phyloP scores from a whole-genome alignment of 2,329 filamentous ascomycete species.

The Pestalotiopsis sp. region DNA sequence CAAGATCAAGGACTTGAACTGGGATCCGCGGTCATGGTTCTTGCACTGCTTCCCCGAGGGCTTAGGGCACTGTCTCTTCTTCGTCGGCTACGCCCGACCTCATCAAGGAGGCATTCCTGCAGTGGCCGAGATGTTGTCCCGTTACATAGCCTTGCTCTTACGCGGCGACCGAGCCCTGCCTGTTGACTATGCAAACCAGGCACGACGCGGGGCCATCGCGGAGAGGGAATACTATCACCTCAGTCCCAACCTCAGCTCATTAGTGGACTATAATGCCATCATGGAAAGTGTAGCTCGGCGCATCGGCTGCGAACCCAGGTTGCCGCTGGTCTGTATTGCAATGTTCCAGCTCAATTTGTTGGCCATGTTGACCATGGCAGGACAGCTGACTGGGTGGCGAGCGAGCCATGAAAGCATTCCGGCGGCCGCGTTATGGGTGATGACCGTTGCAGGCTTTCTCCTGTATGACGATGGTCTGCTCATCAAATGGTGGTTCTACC shows the following conservation, averaged over 20 bases:
- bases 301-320: background rate
- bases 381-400: background rate
- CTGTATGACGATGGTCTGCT: background rate
- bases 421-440: background rate
- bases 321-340: background rate
- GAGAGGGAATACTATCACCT: conserved; percentile 5
- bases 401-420: background rate
- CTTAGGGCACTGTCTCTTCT: background rate
- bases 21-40: background rate
- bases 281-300: background rate
- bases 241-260: background rate
- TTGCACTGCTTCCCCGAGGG: background rate
- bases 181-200: background rate
- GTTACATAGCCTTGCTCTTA: background rate
- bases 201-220: background rate
- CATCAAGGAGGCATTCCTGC: background rate
- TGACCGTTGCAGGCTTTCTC: background rate
- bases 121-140: background rate
- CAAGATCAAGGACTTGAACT: background rate
- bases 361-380: background rate
- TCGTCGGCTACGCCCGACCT: background rate
- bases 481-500: conserved; percentile 9
- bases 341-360: background rate
- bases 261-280: background rate
- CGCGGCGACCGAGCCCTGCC: background rate